Base-by-base conservation (phyloP, 441 rosid genomes). In the Syzygium malaccense region DNA sequence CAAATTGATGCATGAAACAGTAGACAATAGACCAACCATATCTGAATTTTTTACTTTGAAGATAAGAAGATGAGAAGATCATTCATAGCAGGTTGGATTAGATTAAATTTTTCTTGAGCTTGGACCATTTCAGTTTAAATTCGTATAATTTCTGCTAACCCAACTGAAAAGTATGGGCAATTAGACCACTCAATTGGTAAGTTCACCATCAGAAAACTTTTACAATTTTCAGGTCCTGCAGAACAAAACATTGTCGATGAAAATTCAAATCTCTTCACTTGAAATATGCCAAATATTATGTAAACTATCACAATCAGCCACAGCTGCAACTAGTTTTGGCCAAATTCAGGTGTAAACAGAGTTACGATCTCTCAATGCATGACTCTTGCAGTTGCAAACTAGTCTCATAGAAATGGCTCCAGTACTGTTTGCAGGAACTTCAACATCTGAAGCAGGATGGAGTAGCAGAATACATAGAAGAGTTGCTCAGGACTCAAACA, bases 351-450 rank as follows among this genome's bases (percentile, higher is more conserved):
- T 95, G 87, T 86, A 92, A 49, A 62, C 88, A 92, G 54, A 85
- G 85, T 87, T 64, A 84, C 62, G 53, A 51, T 64, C 56, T 55
- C 56, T 55, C 19, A 18, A 55, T 55, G 56, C 56, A 55, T 17
- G 56, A 55, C 56, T 55, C 8, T 55, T 18, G 86, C 88, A 79
- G 30, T 86, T 45, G 45, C 54, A 85, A 64, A 89, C 93, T 94
- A 85, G 95, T 85, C 85, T 85, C 53, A 86, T 88, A 62, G 85
- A 86, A 92, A 87, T 78, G 87, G 30, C 87, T 93, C 88, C 93
- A 95, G 98, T 91, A 79, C 86, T 94, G 96, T 68, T 89, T 95
- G 91, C 93, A 91, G 94, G 96, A 95, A 91, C 92, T 95, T 88
- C 90, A 92, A 80, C 88, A 91, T 91, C 90, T 94, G 84, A 90